phyloP scores from a whole-genome alignment of 108 stramenopile species.

The Mediolabrus comicus region DNA sequence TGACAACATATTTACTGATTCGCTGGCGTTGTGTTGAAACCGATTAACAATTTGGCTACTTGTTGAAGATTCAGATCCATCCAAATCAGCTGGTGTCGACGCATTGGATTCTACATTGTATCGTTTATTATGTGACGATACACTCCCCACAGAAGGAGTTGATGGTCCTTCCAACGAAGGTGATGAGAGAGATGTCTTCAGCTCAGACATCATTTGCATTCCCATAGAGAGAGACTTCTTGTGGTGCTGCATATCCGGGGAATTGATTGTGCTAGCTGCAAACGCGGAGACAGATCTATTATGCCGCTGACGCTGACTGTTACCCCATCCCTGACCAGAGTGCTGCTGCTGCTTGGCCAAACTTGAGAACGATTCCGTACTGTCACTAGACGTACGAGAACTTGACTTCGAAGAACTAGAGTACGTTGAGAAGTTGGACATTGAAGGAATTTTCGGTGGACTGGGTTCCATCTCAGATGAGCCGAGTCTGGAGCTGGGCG shows the following conservation, averaged over 20 bases:
- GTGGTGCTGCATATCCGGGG: not conserved
- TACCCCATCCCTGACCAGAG: not conserved
- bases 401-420: constrained; percentile 8
- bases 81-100: not conserved
- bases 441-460: constrained; percentile 25
- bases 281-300: not conserved
- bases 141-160: not conserved
- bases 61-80: not conserved
- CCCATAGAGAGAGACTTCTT: not conserved
- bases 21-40: not conserved
- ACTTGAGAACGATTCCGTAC: constrained; percentile 16
- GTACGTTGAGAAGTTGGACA: constrained; percentile 1
- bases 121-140: not conserved
- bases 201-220: not conserved
- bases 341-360: not conserved
- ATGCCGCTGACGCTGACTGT: not conserved
- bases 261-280: not conserved
- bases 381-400: not conserved
- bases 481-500: not conserved
- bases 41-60: too few relatives aligned
- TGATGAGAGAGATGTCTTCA: not conserved
- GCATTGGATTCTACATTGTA: not conserved
- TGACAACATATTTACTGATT: not conserved
- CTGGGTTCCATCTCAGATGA: constrained; percentile 8
- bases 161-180: not conserved